Conservation (phyloP, 2,329 filamentous ascomycete genomes). For the Sarocladium strictum region DNA sequence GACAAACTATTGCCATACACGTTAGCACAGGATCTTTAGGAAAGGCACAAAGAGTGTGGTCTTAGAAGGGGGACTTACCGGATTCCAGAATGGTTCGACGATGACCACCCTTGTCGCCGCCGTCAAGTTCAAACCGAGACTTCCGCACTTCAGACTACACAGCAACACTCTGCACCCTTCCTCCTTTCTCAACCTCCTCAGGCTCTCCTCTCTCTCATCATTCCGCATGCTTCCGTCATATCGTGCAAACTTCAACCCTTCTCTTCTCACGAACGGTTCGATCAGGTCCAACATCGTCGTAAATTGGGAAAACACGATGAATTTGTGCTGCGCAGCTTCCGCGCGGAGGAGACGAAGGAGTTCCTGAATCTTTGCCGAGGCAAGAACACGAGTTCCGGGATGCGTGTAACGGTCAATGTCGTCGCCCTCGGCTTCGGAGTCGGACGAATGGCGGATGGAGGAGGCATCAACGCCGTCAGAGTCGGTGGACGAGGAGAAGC, state of each 20-base stretch:
- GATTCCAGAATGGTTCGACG: slow-evolving; percentile 98
- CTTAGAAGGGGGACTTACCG: slow-evolving; percentile 43
- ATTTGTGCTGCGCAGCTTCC: slow-evolving; percentile 81
- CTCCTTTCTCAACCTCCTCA: slow-evolving; percentile 71
- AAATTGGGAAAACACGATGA: slow-evolving; percentile 98
- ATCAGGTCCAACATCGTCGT: slow-evolving; percentile 97
- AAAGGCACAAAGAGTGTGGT: not conserved
- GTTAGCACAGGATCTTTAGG: not conserved
- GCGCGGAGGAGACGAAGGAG: slow-evolving; percentile 73
- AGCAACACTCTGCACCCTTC: slow-evolving; percentile 73
- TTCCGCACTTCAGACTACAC: slow-evolving; percentile 91
- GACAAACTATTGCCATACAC: slow-evolving; percentile 60
- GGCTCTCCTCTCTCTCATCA: slow-evolving; percentile 80
- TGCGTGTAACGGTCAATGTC: slow-evolving; percentile 16
- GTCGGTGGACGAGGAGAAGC: slow-evolving; percentile 10
- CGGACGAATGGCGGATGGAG: slow-evolving; percentile 12
- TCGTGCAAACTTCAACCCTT: slow-evolving; percentile 72
- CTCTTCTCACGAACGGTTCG: slow-evolving; percentile 77
- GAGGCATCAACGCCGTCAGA: slow-evolving; percentile 10
- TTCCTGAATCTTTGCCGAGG: slow-evolving; percentile 88
- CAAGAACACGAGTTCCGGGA: slow-evolving; percentile 43
- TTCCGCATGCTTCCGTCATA: slow-evolving; percentile 97
- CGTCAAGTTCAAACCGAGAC: slow-evolving; percentile 87
- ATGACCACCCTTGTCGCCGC: slow-evolving; percentile 91
- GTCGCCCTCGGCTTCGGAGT: slow-evolving; percentile 28